Conservation (phyloP, 768 basidiomycete genomes). For the Tricholoma saponaceum region DNA sequence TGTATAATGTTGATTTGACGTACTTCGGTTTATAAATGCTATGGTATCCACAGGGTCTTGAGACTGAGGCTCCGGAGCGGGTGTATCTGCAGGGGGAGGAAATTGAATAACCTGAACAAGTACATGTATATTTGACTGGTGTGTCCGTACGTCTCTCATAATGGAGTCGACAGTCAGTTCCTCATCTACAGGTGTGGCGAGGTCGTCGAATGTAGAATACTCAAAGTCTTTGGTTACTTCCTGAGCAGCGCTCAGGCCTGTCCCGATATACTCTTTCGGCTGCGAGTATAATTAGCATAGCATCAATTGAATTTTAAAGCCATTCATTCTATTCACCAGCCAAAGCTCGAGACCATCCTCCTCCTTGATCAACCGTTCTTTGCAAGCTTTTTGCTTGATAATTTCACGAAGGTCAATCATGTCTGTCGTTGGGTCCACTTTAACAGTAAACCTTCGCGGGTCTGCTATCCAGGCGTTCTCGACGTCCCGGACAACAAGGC, state of each 20-base stretch:
- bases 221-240: background rate
- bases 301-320: background rate
- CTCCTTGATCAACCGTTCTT: background rate
- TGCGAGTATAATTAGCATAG: background rate
- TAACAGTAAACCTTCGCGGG: background rate
- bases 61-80: background rate
- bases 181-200: conserved; percentile 2
- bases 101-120: background rate
- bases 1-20: background rate
- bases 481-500: conserved; percentile 1
- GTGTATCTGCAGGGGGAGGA: background rate
- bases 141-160: background rate
- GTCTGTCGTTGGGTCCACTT: background rate
- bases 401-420: background rate
- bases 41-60: background rate
- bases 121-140: conserved; percentile 6
- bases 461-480: conserved; percentile 2
- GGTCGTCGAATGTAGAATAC: conserved; percentile 1
- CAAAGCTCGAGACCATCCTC: conserved; percentile 5
- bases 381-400: background rate
- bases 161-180: conserved; percentile 4
- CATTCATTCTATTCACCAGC: conserved; percentile 2
- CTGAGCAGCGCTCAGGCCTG: background rate
- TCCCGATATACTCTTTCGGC: conserved; percentile 3
- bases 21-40: conserved; percentile 1